A percentile compares a stretch with the other conserved stretches of the same genome.
phyloP scores from a whole-genome alignment of 1,139 yeast species.

The Pneumocystis carinii region DNA sequence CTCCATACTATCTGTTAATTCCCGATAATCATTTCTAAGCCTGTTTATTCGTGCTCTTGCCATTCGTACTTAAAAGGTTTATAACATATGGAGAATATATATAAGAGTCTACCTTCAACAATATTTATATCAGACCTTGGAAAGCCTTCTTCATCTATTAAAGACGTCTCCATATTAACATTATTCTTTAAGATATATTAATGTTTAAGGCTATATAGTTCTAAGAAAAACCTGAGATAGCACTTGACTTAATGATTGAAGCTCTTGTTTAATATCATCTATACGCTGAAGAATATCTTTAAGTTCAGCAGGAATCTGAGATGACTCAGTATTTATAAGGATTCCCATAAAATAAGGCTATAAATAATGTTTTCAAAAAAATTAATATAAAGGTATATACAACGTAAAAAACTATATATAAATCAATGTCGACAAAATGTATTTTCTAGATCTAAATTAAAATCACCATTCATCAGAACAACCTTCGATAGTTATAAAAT shows the following conservation, averaged over 20 bases:
- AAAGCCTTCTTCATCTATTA: constrained; percentile 60
- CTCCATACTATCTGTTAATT: constrained; percentile 37
- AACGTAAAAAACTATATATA: not conserved
- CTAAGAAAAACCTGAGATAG: not conserved
- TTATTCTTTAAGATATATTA: constrained; percentile 19
- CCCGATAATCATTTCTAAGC: constrained; percentile 51
- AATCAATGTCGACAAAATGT: not conserved
- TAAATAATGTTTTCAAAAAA: no score
- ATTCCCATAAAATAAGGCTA: not conserved
- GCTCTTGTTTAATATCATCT: not conserved
- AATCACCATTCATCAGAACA: constrained; percentile 8
- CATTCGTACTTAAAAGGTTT: constrained; percentile 27
- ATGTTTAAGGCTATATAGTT: not conserved
- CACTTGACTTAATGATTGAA: not conserved
- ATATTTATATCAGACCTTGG: constrained; percentile 80
- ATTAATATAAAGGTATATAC: not conserved
- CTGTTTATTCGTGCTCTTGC: constrained; percentile 54
- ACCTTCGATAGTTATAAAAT: constrained; percentile 45
- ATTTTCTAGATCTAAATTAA: not conserved
- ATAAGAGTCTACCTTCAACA: constrained; percentile 25
- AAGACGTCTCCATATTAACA: constrained; percentile 48
- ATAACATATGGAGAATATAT: not conserved
- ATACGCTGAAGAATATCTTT: not conserved
- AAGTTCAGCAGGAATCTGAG: not conserved
- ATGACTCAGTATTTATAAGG: not conserved